Conservation (phyloP, 495 filamentous ascomycete genomes). For the Penicillium arizonense region DNA sequence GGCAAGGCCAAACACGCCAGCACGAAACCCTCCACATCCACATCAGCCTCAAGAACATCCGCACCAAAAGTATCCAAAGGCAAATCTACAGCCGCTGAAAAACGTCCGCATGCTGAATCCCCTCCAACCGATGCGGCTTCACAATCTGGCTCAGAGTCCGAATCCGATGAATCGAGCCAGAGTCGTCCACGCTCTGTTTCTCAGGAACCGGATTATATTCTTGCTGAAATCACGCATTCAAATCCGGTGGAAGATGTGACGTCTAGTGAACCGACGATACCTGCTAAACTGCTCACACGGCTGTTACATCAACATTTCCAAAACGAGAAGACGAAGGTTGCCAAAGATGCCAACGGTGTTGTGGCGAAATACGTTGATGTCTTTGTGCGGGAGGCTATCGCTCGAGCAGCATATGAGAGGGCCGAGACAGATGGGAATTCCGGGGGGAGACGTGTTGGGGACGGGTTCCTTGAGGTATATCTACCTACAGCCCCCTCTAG, state of each 20-base stretch:
- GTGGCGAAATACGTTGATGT: conserved; percentile 86
- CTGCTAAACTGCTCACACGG: conserved; percentile 67
- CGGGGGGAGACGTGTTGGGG: conserved; percentile 32
- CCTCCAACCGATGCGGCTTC: conserved; percentile 12
- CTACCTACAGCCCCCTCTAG: neutral
- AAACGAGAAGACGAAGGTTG: conserved; percentile 66
- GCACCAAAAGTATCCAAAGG: conserved; percentile 12
- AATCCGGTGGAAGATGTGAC: conserved; percentile 29
- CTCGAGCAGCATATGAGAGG: conserved; percentile 71
- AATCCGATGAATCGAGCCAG: conserved; percentile 15
- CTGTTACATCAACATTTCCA: conserved; percentile 80
- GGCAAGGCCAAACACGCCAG: conserved; percentile 16
- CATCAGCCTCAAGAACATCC: conserved; percentile 5
- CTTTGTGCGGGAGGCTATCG: conserved; percentile 90
- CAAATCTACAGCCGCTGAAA: conserved; percentile 13
- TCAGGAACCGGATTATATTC: conserved; percentile 43
- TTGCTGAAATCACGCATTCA: conserved; percentile 42
- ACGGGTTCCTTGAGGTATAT: conserved; percentile 74
- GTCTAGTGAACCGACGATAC: conserved; percentile 56
- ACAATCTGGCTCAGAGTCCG: conserved; percentile 22
- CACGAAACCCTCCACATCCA: conserved; percentile 20
- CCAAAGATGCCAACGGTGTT: conserved; percentile 73
- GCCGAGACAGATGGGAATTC: conserved; percentile 37
- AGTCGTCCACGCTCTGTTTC: conserved; percentile 24
- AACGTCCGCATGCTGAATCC: conserved; percentile 12